Percentiles rank a stretch among this genome's conserved stretches.
These are phyloP conservation scores for Leccinum cinnamomeum DNA, from an alignment of 1,284 basidiomycete species.

Conservation along the genomic window DNA sequence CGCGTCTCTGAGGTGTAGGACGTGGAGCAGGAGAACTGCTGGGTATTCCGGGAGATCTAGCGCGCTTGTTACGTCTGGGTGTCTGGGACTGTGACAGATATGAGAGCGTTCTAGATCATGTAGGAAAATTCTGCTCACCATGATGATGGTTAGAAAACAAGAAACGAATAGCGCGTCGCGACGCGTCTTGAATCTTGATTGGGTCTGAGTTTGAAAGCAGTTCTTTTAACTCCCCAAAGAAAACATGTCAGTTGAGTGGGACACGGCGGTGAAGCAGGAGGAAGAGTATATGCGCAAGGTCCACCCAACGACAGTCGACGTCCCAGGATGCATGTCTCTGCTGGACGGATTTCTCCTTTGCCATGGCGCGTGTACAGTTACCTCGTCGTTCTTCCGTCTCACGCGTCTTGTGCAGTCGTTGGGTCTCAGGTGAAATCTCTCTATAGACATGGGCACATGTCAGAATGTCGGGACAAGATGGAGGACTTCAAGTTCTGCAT, in stretches of 20 bases:
- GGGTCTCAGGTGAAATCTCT: conserved; percentile 81
- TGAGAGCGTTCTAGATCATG: not conserved
- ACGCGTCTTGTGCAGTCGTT: conserved; percentile 53
- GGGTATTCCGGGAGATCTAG: conserved; percentile 58
- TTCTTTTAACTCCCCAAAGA: no score
- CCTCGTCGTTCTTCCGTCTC: conserved; percentile 9
- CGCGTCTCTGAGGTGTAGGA: conserved; percentile 49
- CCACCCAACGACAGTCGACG: conserved; percentile 75
- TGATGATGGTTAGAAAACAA: conserved; percentile 22
- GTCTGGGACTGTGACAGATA: conserved; percentile 35
- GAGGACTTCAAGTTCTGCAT: conserved; percentile 97
- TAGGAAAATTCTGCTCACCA: conserved; percentile 26
- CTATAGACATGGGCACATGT: conserved; percentile 82
- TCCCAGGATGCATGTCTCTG: conserved; percentile 76
- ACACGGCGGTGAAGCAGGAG: conserved; percentile 62
- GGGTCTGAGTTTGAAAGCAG: conserved; percentile 38
- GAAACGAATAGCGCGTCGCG: conserved; percentile 34
- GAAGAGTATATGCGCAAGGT: conserved; percentile 57
- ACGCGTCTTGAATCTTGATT: conserved; percentile 31
- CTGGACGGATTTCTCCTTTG: conserved; percentile 82
- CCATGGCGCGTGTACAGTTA: conserved; percentile 51
- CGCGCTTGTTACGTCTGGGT: conserved; percentile 57
- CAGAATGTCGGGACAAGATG: conserved; percentile 77
- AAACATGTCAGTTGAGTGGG: conserved; percentile 40
- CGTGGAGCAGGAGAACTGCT: conserved; percentile 51